Conservation (phyloP, 2,329 filamentous ascomycete species). For the Cytospora mali region DNA sequence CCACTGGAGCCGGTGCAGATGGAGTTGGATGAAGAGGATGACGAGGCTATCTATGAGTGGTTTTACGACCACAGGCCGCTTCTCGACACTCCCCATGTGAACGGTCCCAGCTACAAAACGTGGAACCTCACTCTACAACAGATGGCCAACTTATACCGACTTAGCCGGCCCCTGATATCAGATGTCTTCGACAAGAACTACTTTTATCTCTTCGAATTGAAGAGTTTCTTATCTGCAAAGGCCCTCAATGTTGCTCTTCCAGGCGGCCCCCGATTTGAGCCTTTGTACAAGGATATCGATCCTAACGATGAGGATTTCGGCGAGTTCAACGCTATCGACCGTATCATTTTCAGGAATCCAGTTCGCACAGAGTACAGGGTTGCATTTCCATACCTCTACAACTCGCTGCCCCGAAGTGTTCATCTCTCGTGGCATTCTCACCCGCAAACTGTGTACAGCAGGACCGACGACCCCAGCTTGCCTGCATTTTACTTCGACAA, state of each 20-base stretch:
- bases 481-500: slow-evolving; percentile 98
- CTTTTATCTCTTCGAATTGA: slow-evolving; percentile 94
- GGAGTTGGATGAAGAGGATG: slow-evolving; percentile 94
- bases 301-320: slow-evolving; percentile 99
- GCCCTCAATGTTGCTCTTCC: slow-evolving; percentile 96
- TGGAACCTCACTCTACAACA: slow-evolving; percentile 94
- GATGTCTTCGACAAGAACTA: slow-evolving; percentile 97
- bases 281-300: slow-evolving; percentile 96
- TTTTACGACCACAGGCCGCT: slow-evolving; percentile 95
- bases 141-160: slow-evolving; percentile 92
- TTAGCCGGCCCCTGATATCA: slow-evolving; percentile 87
- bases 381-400: slow-evolving; percentile 93
- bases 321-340: slow-evolving; percentile 98
- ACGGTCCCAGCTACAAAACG: slow-evolving; percentile 92
- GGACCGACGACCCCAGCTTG: slow-evolving; percentile 82
- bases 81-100: slow-evolving; percentile 89
- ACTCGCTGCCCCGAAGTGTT: slow-evolving; percentile 92
- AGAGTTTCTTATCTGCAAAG: slow-evolving; percentile 94
- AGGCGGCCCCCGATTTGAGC: slow-evolving; percentile 96
- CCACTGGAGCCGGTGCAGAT: slow-evolving; percentile 97
- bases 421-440: slow-evolving; percentile 92
- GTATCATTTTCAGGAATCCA: slow-evolving; percentile 95
- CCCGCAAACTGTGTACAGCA: slow-evolving; percentile 89
- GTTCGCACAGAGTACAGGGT: slow-evolving; percentile 96
- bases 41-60: slow-evolving; percentile 91